These are phyloP conservation scores for Russula abietina DNA, from an alignment of 768 basidiomycete genomes.

Conservation along the genomic window DNA sequence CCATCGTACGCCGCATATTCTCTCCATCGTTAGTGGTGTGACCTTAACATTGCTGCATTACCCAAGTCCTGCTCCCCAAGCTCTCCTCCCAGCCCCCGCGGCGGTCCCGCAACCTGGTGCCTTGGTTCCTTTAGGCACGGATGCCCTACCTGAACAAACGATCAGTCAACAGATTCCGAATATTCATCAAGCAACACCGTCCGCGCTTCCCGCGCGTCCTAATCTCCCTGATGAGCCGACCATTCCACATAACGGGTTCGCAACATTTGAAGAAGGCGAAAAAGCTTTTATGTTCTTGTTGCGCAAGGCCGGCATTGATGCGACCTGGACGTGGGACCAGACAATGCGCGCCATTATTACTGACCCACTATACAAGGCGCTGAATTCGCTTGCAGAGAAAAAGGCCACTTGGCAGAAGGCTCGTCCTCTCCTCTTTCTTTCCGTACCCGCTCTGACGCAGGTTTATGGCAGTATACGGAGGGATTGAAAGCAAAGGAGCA, in stretches of 20 bases:
- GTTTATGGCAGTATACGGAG: constrained; percentile 58
- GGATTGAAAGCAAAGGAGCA: constrained; percentile 73
- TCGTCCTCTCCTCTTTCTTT: constrained; percentile 25
- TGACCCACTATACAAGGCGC: constrained; percentile 92
- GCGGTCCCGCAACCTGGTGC: constrained; percentile 30
- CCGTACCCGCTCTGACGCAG: constrained; percentile 7
- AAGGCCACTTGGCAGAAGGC: constrained; percentile 94
- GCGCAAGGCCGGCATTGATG: constrained; percentile 83
- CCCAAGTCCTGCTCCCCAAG: constrained; percentile 12
- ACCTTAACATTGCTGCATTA: not conserved
- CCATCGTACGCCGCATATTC: not conserved
- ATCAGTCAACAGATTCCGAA: constrained; percentile 45
- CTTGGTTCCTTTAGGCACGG: constrained; percentile 19
- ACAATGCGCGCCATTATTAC: constrained; percentile 98
- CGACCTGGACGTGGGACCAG: constrained; percentile 96
- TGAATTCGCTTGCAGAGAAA: constrained; percentile 91
- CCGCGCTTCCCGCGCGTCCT: constrained; percentile 64
- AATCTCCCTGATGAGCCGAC: constrained; percentile 82
- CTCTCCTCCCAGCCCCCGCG: constrained; percentile 5
- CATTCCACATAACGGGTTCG: constrained; percentile 86
- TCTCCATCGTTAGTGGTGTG: not conserved
- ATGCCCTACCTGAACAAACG: constrained; percentile 34
- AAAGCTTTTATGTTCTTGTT: constrained; percentile 90
- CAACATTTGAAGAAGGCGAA: constrained; percentile 84
- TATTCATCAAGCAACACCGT: constrained; percentile 54